These are phyloP conservation scores for Peziza echinospora DNA, from an alignment of 495 filamentous ascomycete species.

Conservation along the genomic window DNA sequence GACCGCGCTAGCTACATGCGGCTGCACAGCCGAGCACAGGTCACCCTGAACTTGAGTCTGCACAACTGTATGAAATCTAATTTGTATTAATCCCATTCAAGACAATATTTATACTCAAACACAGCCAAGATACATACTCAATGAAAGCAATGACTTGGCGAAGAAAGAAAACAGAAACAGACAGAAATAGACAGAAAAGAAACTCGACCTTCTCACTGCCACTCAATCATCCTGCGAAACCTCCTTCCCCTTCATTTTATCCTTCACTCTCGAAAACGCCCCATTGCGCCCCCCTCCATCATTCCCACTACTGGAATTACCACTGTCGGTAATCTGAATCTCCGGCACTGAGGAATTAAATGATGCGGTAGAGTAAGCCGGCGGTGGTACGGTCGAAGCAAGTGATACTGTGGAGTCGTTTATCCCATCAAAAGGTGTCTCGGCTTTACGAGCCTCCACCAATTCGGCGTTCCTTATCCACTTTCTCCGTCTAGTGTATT, in stretches of 20 bases:
- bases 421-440: constrained; percentile 1
- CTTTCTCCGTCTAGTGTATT: constrained; percentile 82
- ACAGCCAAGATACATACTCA: no score
- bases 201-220: no score
- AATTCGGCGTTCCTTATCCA: constrained; percentile 95
- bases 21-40: no score
- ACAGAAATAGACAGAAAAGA: no score
- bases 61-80: no score
- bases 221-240: background rate
- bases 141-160: no score
- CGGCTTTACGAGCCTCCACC: constrained; percentile 34
- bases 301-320: background rate
- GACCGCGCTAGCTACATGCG: no score
- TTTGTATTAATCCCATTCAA: no score
- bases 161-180: no score
- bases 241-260: background rate
- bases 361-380: background rate
- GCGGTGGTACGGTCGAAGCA: background rate
- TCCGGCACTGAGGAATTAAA: background rate
- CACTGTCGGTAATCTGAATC: background rate
- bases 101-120: no score
- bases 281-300: background rate
- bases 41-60: no score
- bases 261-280: background rate
- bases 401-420: background rate